A percentile compares a stretch with the other conserved stretches of the same genome.
Evolutionary conservation across 2,329 filamentous ascomycete genomes (phyloP).

Genomic region (Xylaria multiplex): DNA sequence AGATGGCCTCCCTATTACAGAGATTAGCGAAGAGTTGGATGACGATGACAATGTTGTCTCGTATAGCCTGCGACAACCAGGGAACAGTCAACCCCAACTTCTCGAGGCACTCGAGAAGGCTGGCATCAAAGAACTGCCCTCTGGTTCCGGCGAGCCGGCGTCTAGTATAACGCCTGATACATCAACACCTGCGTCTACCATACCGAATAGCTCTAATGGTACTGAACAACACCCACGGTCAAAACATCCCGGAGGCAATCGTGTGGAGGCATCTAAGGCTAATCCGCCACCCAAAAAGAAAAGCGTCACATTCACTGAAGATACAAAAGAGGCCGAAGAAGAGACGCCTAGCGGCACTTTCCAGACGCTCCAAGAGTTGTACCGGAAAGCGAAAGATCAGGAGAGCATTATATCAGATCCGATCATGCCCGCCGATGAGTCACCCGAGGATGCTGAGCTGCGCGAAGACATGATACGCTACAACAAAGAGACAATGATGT

Average conservation of each 20-base stretch:
- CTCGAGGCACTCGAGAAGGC: constrained; percentile 79
- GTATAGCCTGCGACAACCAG: constrained; percentile 72
- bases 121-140: constrained; percentile 65
- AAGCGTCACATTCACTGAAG: constrained; percentile 70
- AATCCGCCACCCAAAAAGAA: constrained; percentile 53
- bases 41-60: constrained; percentile 87
- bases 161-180: constrained; percentile 27
- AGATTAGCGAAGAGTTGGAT: constrained; percentile 92
- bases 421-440: constrained; percentile 78
- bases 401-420: constrained; percentile 61
- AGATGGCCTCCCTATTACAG: constrained; percentile 80
- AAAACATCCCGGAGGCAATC: constrained; percentile 1
- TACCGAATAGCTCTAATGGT: constrained; percentile 10
- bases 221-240: constrained; percentile 8
- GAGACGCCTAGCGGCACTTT: constrained; percentile 54
- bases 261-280: constrained; percentile 22
- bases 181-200: constrained; percentile 35
- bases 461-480: constrained; percentile 92
- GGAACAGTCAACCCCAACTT: constrained; percentile 73
- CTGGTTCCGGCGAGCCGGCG: constrained; percentile 44
- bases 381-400: constrained; percentile 65
- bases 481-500: constrained; percentile 66
- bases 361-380: constrained; percentile 64
- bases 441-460: constrained; percentile 80
- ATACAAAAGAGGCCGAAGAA: constrained; percentile 62